phyloP scores from a whole-genome alignment of 1,139 yeast genomes.

The Meyerozyma athensensis region DNA sequence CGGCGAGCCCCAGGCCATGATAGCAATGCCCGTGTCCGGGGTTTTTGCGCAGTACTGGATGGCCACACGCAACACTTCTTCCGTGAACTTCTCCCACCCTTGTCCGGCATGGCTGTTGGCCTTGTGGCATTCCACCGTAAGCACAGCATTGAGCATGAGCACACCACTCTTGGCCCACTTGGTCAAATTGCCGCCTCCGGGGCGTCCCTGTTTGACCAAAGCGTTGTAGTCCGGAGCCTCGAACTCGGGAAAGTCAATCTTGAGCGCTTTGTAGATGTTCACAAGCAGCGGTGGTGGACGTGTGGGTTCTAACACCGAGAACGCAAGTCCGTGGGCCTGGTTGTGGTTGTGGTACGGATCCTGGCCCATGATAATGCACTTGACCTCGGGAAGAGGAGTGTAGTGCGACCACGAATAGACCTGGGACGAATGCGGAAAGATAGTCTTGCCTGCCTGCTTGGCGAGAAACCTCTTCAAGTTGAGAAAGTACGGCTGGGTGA shows the following conservation, averaged over 20 bases:
- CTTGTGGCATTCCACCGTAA: slow-evolving; percentile 90
- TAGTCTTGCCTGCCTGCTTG: slow-evolving; percentile 35
- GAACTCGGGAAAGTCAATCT: slow-evolving; percentile 70
- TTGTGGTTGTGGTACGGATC: slow-evolving; percentile 92
- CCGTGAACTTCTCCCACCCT: slow-evolving; percentile 95
- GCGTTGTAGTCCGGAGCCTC: slow-evolving; percentile 45
- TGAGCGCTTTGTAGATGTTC: slow-evolving; percentile 79
- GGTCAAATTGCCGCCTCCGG: slow-evolving; percentile 63
- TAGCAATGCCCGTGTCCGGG: slow-evolving; percentile 53
- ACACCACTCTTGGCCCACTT: slow-evolving; percentile 92
- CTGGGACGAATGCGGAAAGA: slow-evolving; percentile 74
- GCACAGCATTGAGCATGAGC: slow-evolving; percentile 75
- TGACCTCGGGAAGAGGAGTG: slow-evolving; percentile 72
- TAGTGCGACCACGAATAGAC: slow-evolving; percentile 92
- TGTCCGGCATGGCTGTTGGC: slow-evolving; percentile 87
- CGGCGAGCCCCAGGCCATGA: slow-evolving; percentile 93
- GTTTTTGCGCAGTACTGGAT: slow-evolving; percentile 26
- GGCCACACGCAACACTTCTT: slow-evolving; percentile 51
- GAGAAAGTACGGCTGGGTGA: slow-evolving; percentile 85
- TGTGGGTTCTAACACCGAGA: slow-evolving; percentile 77
- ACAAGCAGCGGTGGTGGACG: slow-evolving; percentile 88
- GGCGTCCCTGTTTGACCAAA: slow-evolving; percentile 20
- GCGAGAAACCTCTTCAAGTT: slow-evolving; percentile 58
- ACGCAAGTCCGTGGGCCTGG: slow-evolving; percentile 97
- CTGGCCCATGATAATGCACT: slow-evolving; percentile 85